Evolutionary conservation across 2,329 filamentous ascomycete species (phyloP), one percentile per base, ranked within the genome.

Genomic region (Epichloe gansuensis): DNA sequence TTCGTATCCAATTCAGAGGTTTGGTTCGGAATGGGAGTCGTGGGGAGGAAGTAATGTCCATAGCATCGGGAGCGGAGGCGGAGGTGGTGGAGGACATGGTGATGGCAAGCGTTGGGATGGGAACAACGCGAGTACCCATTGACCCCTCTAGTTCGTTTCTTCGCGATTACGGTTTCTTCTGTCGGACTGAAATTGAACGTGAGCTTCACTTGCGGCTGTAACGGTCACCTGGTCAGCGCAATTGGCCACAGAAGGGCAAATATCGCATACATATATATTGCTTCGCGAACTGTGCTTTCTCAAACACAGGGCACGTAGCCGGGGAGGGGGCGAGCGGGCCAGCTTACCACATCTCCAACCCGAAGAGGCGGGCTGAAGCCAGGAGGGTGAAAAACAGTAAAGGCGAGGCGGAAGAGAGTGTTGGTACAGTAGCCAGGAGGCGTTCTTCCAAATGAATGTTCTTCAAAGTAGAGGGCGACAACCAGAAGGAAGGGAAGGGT

Each of bases 41-140:
- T 72, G 56, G 73, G 50, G 77, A 76, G 39, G 76, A 77, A 38
- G 77, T 77, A 57, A 81, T 74, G 56, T 83, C 80, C 79, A 83
- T 83, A 54, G 78, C 77, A 53, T 82, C 79, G 59, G 80, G 77
- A 58, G 74, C 77, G 34, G 76, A 75, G 48, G 75, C 75, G 21
- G 78, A 75, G 51, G 77, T 73, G 57, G 80, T 75, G 52, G 77
- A 73, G 57, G 80, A 80, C 69, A 77, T 80, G 64, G 78, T 76
- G 63, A 80, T 76, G 54, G 72, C 76, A 39, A 79, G 75, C 53
- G 74, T 73, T 55, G 76, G 70, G 58, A 82, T 79, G 51, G 80
- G 78, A 47, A 83, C 69, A 46, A 80, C 78, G 63, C 76, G 75
- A 59, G 72, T 67, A 62, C 72, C 71, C 54, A 55, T 55, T 55